Percentiles rank a stretch among this genome's conserved stretches.
phyloP scores from a whole-genome alignment of 225 moss, liverwort and hornwort species.

The Straminergon stramineum region DNA sequence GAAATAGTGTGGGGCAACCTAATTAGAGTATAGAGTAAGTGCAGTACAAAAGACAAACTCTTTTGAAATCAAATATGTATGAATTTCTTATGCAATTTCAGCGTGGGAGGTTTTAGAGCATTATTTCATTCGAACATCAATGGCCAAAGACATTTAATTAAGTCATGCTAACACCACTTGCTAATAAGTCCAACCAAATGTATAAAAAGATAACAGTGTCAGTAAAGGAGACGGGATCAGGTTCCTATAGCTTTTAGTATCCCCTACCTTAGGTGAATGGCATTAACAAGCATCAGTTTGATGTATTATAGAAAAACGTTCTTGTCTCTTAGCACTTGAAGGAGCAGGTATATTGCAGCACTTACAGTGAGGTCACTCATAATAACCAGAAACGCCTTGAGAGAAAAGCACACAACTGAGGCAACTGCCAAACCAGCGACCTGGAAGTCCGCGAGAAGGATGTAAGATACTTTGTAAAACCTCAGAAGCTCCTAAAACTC shows the following conservation, averaged over 20 bases:
- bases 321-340: background rate
- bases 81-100: background rate
- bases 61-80: background rate
- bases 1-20: background rate
- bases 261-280: background rate
- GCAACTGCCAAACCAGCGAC: slow-evolving; percentile 81
- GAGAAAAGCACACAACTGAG: slow-evolving; percentile 71
- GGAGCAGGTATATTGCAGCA: background rate
- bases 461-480: background rate
- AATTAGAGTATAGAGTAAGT: background rate
- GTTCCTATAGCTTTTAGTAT: background rate
- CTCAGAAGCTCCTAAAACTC: background rate
- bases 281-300: background rate
- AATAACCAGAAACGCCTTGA: slow-evolving; percentile 67
- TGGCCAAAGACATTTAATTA: background rate
- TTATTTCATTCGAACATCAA: background rate
- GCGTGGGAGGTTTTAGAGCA: background rate
- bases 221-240: background rate
- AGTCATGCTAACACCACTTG: background rate
- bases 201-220: background rate
- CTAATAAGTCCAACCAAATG: background rate
- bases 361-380: slow-evolving; percentile 71
- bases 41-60: background rate
- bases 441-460: slow-evolving; percentile 17
- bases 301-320: background rate